Percentiles rank a stretch among this genome's conserved stretches.
phyloP scores from a whole-genome alignment of 148 eudicot species.

The Silene uniflora region DNA sequence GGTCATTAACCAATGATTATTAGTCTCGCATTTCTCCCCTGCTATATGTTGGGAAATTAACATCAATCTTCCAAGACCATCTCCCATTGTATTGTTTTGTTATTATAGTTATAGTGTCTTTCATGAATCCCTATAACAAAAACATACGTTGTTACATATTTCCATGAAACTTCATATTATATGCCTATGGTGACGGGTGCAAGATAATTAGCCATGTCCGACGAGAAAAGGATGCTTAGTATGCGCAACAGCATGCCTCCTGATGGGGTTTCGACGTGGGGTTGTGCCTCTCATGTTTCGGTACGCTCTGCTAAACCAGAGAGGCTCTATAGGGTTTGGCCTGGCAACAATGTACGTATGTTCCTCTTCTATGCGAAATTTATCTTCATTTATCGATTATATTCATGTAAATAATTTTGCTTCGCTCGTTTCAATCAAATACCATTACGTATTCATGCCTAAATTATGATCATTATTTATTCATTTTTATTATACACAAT shows the following conservation, averaged over 20 bases:
- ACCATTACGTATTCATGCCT: not conserved
- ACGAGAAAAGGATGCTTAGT: conserved; percentile 15
- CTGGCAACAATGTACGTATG: conserved; percentile 68
- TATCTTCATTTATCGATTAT: not conserved
- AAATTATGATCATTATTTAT: conserved; percentile 3
- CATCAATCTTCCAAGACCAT: not conserved
- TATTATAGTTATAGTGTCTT: not conserved
- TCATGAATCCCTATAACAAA: not conserved
- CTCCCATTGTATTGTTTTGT: not conserved
- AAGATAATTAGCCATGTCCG: conserved; percentile 16
- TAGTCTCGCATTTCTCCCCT: conserved; percentile 19
- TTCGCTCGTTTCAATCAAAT: not conserved
- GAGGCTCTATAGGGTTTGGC: conserved; percentile 82
- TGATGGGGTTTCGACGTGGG: conserved; percentile 21
- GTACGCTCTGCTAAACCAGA: conserved; percentile 30
- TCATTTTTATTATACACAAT: not conserved
- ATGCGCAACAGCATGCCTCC: conserved; percentile 24
- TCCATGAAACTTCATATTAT: not conserved
- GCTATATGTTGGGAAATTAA: conserved; percentile 12
- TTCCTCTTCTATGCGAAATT: not conserved
- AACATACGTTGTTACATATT: conserved; percentile 1
- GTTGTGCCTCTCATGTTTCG: conserved; percentile 27
- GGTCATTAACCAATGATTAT: conserved; percentile 11
- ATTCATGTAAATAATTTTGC: not conserved
- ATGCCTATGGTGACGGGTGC: conserved; percentile 18